These are phyloP conservation scores for Alternaria hordeiaustralica DNA, from an alignment of 2,329 filamentous ascomycete genomes.

Conservation along the genomic window DNA sequence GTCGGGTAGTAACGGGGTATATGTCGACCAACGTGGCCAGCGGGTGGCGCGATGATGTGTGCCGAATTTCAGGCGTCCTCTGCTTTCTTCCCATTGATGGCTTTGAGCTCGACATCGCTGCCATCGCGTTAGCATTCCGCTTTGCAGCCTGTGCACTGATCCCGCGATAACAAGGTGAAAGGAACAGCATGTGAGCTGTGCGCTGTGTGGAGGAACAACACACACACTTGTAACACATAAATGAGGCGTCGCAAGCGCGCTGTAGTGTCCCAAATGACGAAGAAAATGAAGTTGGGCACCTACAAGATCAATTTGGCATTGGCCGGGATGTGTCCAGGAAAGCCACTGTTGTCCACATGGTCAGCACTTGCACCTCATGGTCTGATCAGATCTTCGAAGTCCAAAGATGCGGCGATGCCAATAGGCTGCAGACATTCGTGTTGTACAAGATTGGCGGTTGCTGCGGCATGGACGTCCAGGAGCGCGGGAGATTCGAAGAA, in stretches of 20 bases:
- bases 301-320: conserved; percentile 84
- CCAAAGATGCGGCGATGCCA: background rate
- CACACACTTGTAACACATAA: background rate
- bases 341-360: conserved; percentile 64
- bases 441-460: conserved; percentile 3
- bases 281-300: conserved; percentile 50
- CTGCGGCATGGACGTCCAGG: background rate
- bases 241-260: background rate
- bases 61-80: conserved; percentile 25
- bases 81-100: conserved; percentile 61
- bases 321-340: conserved; percentile 77
- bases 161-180: background rate
- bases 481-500: background rate
- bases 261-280: conserved; percentile 3
- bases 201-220: conserved; percentile 7
- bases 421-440: conserved; percentile 1
- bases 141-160: background rate
- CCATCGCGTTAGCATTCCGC: conserved; percentile 15
- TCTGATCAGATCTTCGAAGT: conserved; percentile 16
- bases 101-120: conserved; percentile 74
- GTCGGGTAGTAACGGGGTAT: conserved; percentile 15
- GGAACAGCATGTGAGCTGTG: conserved; percentile 11
- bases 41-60: conserved; percentile 4
- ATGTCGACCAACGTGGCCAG: conserved; percentile 9
- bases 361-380: conserved; percentile 26